phyloP scores from a whole-genome alignment of 805 yeast species.

The Candida takata region DNA sequence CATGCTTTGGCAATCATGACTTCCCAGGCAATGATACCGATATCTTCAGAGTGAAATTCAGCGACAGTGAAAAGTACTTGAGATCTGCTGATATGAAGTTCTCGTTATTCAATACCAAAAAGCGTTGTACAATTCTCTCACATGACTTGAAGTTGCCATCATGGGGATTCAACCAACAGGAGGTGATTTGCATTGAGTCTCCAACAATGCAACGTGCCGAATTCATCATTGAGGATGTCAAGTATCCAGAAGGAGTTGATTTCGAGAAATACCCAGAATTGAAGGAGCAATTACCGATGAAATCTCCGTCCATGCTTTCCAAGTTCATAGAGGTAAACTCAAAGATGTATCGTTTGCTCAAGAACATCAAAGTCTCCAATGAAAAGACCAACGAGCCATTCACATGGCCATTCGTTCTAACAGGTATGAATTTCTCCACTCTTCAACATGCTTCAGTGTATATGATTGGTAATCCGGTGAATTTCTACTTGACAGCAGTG shows the following conservation, averaged over 20 bases:
- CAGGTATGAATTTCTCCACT: slow-evolving; percentile 56
- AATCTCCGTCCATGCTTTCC: slow-evolving; percentile 6
- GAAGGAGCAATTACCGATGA: slow-evolving; percentile 4
- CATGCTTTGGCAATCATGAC: slow-evolving; percentile 58
- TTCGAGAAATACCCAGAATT: slow-evolving; percentile 8
- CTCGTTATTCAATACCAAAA: slow-evolving; percentile 57
- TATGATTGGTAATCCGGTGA: slow-evolving; percentile 55
- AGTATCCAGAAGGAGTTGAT: slow-evolving; percentile 23
- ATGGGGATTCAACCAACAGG: slow-evolving; percentile 83
- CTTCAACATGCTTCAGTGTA: slow-evolving; percentile 42
- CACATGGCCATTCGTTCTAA: slow-evolving; percentile 53
- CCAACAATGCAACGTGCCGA: slow-evolving; percentile 62
- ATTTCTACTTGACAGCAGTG: slow-evolving; percentile 42
- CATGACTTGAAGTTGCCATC: slow-evolving; percentile 70
- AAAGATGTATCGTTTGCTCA: slow-evolving; percentile 13
- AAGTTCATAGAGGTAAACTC: slow-evolving; percentile 19
- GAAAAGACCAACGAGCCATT: slow-evolving; percentile 36
- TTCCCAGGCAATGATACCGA: slow-evolving; percentile 63
- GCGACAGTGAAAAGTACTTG: slow-evolving; percentile 24
- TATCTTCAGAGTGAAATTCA: slow-evolving; percentile 56
- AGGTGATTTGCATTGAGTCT: slow-evolving; percentile 75
- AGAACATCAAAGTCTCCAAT: slow-evolving; percentile 15
- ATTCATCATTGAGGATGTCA: slow-evolving; percentile 68
- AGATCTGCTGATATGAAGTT: slow-evolving; percentile 53
- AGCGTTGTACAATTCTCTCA: slow-evolving; percentile 66